These are phyloP conservation scores for Bertia moriformis DNA, from an alignment of 2,329 filamentous ascomycete species.

Conservation along the genomic window DNA sequence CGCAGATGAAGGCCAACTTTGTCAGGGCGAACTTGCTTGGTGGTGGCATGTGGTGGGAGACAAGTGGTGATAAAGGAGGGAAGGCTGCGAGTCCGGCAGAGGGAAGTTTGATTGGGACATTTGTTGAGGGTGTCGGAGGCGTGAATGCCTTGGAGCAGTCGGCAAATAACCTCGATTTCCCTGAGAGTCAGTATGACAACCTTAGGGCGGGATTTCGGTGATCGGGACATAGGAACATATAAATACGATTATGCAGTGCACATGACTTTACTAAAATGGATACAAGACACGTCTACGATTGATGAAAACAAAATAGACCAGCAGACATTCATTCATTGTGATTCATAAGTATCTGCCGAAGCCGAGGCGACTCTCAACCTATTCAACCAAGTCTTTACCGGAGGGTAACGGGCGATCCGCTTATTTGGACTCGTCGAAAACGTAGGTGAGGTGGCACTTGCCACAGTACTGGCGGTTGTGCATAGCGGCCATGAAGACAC, in stretches of 20 bases:
- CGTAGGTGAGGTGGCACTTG: constrained; percentile 13
- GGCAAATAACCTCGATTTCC: constrained; percentile 38
- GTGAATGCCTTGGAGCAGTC: constrained; percentile 25
- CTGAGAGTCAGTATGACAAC: constrained; percentile 42
- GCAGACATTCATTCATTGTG: too few relatives aligned
- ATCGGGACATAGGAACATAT: too few relatives aligned
- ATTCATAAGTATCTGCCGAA: too few relatives aligned
- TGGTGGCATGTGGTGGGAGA: constrained; percentile 78
- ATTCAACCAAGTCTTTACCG: too few relatives aligned
- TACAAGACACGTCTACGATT: too few relatives aligned
- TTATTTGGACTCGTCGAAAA: constrained; percentile 10
- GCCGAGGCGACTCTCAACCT: too few relatives aligned
- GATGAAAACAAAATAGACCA: too few relatives aligned
- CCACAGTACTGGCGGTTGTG: constrained; percentile 64
- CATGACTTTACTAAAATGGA: too few relatives aligned
- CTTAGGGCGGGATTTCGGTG: constrained; percentile 22
- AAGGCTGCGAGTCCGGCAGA: constrained; percentile 19
- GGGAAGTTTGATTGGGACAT: constrained; percentile 41
- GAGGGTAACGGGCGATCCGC: too few relatives aligned
- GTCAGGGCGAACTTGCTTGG: constrained; percentile 46
- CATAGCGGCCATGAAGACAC: constrained; percentile 67
- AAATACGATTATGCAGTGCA: too few relatives aligned
- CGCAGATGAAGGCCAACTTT: constrained; percentile 46
- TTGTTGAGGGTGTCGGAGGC: constrained; percentile 27
- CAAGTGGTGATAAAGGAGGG: constrained; percentile 45